Conservation (phyloP, 352 stramenopile genomes). For the Blastocystis hominis region DNA sequence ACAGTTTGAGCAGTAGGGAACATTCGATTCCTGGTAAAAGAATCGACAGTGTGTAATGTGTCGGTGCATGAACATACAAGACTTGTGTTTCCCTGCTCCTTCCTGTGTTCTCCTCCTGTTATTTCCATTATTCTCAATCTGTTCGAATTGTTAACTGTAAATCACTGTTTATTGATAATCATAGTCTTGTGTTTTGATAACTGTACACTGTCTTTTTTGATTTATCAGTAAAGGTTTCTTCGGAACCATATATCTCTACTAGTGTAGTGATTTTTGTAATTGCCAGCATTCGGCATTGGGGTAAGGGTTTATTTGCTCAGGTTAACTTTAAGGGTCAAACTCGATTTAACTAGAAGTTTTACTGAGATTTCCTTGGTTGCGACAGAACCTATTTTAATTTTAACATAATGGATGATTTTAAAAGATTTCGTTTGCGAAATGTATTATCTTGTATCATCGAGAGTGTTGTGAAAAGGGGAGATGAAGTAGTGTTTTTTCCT, state of each 20-base stretch:
- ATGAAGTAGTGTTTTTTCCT: not conserved
- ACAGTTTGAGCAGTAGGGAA: too few relatives aligned
- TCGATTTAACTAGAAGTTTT: too few relatives aligned
- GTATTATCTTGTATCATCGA: constrained; percentile 44
- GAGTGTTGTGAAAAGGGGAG: constrained; percentile 12
- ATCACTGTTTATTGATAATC: not conserved
- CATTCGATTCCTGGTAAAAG: too few relatives aligned
- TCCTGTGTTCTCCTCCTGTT: too few relatives aligned
- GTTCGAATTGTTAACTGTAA: too few relatives aligned
- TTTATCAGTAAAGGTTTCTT: not conserved
- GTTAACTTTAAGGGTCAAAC: not conserved
- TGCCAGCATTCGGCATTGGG: not conserved
- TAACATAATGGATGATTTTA: constrained; percentile 1
- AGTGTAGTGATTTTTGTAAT: not conserved
- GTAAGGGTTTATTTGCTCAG: not conserved
- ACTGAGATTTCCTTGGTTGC: not conserved
- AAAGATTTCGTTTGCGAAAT: constrained; percentile 34
- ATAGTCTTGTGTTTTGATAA: not conserved
- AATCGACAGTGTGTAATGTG: too few relatives aligned
- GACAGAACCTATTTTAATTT: not conserved
- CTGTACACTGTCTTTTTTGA: not conserved
- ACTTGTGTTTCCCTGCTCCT: too few relatives aligned
- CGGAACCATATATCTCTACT: not conserved
- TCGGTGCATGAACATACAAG: too few relatives aligned
- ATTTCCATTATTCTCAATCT: too few relatives aligned